Conservation (phyloP, 768 basidiomycete genomes). For the Russula brevipes region DNA sequence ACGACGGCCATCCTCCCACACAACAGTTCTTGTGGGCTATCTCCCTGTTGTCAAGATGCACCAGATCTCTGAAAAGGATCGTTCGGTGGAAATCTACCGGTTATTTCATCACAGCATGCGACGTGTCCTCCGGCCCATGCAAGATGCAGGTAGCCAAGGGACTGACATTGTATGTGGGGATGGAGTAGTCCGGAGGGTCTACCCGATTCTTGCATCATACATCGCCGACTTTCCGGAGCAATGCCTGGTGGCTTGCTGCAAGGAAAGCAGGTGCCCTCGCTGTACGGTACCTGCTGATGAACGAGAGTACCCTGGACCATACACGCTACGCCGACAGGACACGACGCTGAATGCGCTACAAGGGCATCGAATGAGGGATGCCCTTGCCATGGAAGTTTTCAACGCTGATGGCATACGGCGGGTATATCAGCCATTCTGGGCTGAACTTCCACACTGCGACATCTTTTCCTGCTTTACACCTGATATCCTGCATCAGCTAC, state of each 20-base stretch:
- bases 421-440: slow-evolving; percentile 24
- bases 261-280: not conserved
- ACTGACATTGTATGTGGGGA: slow-evolving; percentile 23
- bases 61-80: too few relatives aligned
- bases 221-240: slow-evolving; percentile 14
- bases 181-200: slow-evolving; percentile 12
- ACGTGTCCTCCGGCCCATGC: not conserved
- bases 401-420: not conserved
- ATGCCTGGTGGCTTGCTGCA: not conserved
- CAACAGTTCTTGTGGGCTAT: too few relatives aligned
- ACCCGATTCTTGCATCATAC: not conserved
- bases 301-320: not conserved
- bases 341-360: not conserved
- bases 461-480: not conserved
- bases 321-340: too few relatives aligned
- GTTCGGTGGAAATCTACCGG: too few relatives aligned
- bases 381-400: too few relatives aligned
- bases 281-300: not conserved
- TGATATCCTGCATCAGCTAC: not conserved
- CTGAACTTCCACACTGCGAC: not conserved
- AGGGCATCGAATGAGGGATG: not conserved
- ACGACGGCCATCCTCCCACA: too few relatives aligned
- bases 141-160: slow-evolving; percentile 19
- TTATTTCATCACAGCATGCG: too few relatives aligned
- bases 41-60: too few relatives aligned